Percentiles rank a stretch among this genome's conserved stretches.
These are phyloP conservation scores for Chalaropsis ovoidea DNA, from an alignment of 2,329 filamentous ascomycete species.

Conservation along the genomic window DNA sequence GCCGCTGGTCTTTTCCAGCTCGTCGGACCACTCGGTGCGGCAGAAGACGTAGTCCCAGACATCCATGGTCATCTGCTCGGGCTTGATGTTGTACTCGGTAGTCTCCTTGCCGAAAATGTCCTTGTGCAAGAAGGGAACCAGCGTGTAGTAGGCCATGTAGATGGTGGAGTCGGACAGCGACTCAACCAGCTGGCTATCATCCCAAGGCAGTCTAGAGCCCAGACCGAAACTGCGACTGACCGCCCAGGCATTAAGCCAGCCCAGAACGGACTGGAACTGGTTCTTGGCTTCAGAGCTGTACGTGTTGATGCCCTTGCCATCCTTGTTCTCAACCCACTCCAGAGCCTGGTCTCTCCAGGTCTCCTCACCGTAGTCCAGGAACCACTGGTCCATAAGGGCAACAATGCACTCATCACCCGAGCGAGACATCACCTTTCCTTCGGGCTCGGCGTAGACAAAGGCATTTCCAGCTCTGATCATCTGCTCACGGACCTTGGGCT, in stretches of 20 bases:
- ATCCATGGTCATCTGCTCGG: constrained; percentile 86
- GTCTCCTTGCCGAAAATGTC: constrained; percentile 74
- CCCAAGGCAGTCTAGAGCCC: constrained; percentile 91
- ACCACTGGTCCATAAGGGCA: constrained; percentile 92
- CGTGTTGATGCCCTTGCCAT: constrained; percentile 62
- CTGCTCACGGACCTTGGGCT: constrained; percentile 70
- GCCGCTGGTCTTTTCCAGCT: constrained; percentile 52
- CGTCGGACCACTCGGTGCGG: constrained; percentile 58
- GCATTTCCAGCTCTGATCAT: constrained; percentile 68
- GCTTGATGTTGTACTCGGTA: constrained; percentile 57
- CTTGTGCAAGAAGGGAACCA: constrained; percentile 57
- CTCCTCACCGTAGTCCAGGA: constrained; percentile 88
- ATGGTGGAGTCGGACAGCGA: constrained; percentile 84
- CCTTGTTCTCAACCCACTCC: constrained; percentile 57
- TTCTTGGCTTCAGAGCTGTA: constrained; percentile 69
- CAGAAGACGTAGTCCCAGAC: constrained; percentile 96
- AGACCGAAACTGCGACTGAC: constrained; percentile 86
- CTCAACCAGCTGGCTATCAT: constrained; percentile 81
- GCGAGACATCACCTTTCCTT: constrained; percentile 77
- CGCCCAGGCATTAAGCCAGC: constrained; percentile 94
- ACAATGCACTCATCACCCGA: constrained; percentile 91
- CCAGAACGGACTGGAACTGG: constrained; percentile 72
- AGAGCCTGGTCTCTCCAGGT: constrained; percentile 71
- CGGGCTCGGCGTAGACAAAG: constrained; percentile 88
- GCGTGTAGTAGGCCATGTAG: constrained; percentile 75